A percentile compares a stretch with the other conserved stretches of the same genome.
phyloP scores from a whole-genome alignment of 2,329 filamentous ascomycete species.

The Cercospora sesami region DNA sequence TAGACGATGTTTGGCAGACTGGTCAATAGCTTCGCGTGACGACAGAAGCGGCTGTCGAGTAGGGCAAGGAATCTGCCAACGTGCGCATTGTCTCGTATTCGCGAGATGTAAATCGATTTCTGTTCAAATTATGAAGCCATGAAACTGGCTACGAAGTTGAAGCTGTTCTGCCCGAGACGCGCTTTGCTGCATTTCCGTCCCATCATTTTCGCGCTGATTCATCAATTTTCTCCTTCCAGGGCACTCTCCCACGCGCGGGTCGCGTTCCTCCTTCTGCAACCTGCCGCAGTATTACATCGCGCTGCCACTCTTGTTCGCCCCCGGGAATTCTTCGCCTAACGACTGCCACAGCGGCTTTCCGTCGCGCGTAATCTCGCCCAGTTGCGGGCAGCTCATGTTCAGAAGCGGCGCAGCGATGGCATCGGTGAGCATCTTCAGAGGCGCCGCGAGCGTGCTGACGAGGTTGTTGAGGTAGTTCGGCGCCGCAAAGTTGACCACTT shows the following conservation, averaged over 20 bases:
- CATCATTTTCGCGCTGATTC: constrained; percentile 1
- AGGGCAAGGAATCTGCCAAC: too few species aligned
- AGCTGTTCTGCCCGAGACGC: background rate
- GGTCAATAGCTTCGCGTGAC: background rate
- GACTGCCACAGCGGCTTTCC: constrained; percentile 27
- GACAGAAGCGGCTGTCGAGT: background rate
- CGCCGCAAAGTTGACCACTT: constrained; percentile 39
- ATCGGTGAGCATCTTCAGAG: constrained; percentile 21
- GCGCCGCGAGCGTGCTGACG: constrained; percentile 24
- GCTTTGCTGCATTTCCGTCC: background rate
- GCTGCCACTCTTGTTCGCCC: constrained; percentile 25
- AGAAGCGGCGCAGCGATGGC: constrained; percentile 22
- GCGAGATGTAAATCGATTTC: background rate
- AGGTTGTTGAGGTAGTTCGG: constrained; percentile 39
- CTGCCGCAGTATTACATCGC: constrained; percentile 6
- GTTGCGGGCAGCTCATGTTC: constrained; percentile 24
- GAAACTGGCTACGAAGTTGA: background rate
- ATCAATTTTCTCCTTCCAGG: background rate
- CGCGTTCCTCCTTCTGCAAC: background rate
- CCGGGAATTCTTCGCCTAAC: constrained; percentile 24
- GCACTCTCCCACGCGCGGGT: background rate
- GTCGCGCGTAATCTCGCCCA: constrained; percentile 25
- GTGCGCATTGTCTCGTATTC: too few species aligned
- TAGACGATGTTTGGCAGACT: background rate
- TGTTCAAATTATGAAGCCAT: background rate